Evolutionary conservation across 257 asterid genomes (phyloP).

Genomic region (Ajuga chamaepitys): DNA sequence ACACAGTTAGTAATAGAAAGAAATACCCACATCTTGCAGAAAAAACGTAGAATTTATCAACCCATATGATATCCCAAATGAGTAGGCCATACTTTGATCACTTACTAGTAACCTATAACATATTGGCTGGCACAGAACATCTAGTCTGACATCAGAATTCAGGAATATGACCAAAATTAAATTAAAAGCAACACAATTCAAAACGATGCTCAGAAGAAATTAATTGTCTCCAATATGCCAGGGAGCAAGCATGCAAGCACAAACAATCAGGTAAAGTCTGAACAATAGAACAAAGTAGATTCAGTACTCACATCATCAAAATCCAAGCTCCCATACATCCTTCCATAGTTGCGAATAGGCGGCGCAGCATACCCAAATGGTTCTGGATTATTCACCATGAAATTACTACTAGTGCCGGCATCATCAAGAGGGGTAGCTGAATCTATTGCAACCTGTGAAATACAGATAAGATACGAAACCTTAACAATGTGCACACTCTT

Average conservation of each 20-base stretch:
- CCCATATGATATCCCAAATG: neutral
- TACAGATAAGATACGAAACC: neutral
- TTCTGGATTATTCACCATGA: conserved; percentile 60
- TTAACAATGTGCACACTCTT: neutral
- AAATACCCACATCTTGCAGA: neutral
- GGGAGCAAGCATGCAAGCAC: neutral
- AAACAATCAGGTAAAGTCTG: neutral
- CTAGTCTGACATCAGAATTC: neutral
- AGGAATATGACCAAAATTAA: neutral
- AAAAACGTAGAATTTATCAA: neutral
- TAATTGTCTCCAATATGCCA: neutral
- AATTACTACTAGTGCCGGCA: conserved; percentile 70
- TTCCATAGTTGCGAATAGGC: conserved; percentile 73
- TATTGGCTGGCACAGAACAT: neutral
- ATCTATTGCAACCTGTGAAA: conserved; percentile 87
- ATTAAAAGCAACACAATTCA: neutral
- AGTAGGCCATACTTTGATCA: neutral
- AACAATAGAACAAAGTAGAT: neutral
- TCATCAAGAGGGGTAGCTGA: conserved; percentile 98
- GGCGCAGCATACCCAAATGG: conserved; percentile 83
- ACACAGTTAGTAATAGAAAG: neutral
- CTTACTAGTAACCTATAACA: too few relatives aligned
- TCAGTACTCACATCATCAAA: conserved; percentile 81
- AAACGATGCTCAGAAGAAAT: neutral
- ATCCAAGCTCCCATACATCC: conserved; percentile 83